Conservation (phyloP, 2,329 filamentous ascomycete genomes). For the Penicillium polonicum region DNA sequence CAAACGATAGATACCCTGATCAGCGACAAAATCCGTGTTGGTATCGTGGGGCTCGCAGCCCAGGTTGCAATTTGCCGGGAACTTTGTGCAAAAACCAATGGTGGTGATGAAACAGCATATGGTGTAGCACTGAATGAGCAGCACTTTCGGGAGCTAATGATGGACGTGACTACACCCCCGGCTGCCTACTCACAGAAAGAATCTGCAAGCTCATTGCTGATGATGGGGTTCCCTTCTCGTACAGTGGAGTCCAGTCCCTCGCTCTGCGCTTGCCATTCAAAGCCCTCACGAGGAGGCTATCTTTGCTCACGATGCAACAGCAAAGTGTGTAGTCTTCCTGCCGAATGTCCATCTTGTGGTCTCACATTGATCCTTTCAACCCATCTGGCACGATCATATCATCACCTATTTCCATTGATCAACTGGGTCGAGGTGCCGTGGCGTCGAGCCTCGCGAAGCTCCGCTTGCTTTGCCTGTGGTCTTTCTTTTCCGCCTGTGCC, state of each 20-base stretch:
- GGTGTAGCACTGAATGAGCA: conserved; percentile 81
- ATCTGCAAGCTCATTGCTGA: conserved; percentile 63
- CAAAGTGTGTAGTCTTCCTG: conserved; percentile 86
- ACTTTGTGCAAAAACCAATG: conserved; percentile 83
- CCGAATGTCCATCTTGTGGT: conserved; percentile 86
- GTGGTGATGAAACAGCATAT: conserved; percentile 69
- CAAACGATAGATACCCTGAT: conserved; percentile 79
- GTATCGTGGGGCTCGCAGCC: conserved; percentile 84
- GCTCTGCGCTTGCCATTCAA: conserved; percentile 88
- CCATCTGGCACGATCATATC: conserved; percentile 87
- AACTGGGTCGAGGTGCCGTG: conserved; percentile 92
- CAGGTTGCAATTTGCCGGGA: conserved; percentile 91
- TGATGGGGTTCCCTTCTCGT: conserved; percentile 97
- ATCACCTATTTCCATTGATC: conserved; percentile 83
- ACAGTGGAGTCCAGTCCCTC: conserved; percentile 70
- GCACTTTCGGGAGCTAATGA: conserved; percentile 84
- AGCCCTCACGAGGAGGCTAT: conserved; percentile 80
- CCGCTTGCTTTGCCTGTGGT: conserved; percentile 76
- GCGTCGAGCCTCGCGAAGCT: conserved; percentile 63
- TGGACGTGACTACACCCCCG: conserved; percentile 84
- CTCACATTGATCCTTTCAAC: conserved; percentile 93
- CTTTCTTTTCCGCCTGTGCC: conserved; percentile 63
- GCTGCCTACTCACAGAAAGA: conserved; percentile 65
- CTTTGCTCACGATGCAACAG: conserved; percentile 82
- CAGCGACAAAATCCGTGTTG: conserved; percentile 78